Evolutionary conservation across 306 rosid species (phyloP), one percentile per base, ranked within the genome.

Genomic region (Begonia masoniana): DNA sequence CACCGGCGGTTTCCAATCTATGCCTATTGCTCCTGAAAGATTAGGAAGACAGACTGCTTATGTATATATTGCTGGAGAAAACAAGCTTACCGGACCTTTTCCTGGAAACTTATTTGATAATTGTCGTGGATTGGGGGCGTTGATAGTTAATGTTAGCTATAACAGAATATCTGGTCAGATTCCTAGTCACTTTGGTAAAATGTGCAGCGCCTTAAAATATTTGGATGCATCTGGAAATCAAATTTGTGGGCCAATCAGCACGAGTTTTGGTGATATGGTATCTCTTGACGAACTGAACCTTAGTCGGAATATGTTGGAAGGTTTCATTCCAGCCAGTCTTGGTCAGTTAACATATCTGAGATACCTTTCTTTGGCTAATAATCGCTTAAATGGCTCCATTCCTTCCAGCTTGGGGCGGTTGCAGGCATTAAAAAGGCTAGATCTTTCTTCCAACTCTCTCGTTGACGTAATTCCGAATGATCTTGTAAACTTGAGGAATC

Each of bases 161-260:
- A 88, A 72, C 63, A 57, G 52, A 66, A 49, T 88, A 45, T 73
- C 85, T 46, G 84, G 89, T 54, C 65, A 63, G 19, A 52, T 88
- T 71, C 88, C 95, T 16, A 60, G 64, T 4, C 57, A 70, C 8
- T 15, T 88, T 31, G 75, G 89, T 10, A 54, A 62, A 13, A 68
- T 64, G 58, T 88, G 97, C 61, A 24, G 61, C 59, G 78, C 95
- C 52, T 74, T 88, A 2, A 75, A 74, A 14, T 56, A 67, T 52
- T 66, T 85, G 77, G 95, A 88, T 67, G 86, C 71, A 49, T 88
- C 97, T 54, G 83, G 70, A 35, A 88, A 88, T 76, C 75, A 43
- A 59, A 66, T 88, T 59, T 36, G 63, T 6, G 97, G 97, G 16
- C 21, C 57, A 12, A 62, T 88, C 45, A 84, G 95, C 45, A 1